These are phyloP conservation scores for Aspergillus costaricaensis DNA, from an alignment of 2,329 filamentous ascomycete species.

Conservation along the genomic window DNA sequence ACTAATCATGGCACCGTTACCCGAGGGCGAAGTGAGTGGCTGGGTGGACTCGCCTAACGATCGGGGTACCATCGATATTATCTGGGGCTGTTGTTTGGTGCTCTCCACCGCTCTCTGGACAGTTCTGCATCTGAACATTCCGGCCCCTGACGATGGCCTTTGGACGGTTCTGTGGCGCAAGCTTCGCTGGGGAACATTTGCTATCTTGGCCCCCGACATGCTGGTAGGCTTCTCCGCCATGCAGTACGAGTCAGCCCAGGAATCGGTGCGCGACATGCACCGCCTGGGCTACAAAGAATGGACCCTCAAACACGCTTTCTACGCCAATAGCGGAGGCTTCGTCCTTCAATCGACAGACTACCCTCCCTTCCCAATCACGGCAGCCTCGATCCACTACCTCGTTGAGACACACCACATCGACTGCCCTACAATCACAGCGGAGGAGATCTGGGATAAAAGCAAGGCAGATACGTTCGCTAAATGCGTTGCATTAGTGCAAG, in stretches of 20 bases:
- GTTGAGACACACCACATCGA: conserved; percentile 1
- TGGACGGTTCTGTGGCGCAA: neutral
- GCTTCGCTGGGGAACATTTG: conserved; percentile 5
- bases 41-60: conserved; percentile 2
- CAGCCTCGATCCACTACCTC: neutral
- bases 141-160: neutral
- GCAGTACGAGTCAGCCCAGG: conserved; percentile 7
- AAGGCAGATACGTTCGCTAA: conserved; percentile 4
- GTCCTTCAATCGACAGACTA: conserved; percentile 1
- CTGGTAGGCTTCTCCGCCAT: conserved; percentile 6
- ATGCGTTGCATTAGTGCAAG: conserved; percentile 4
- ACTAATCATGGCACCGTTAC: neutral
- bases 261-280: conserved; percentile 1
- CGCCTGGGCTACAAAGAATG: conserved; percentile 2
- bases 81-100: conserved; percentile 4
- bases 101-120: conserved; percentile 4
- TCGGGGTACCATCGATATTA: conserved; percentile 6
- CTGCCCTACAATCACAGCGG: conserved; percentile 1
- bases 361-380: conserved; percentile 1
- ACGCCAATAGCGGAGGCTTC: conserved; percentile 8
- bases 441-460: conserved; percentile 7
- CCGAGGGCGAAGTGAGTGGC: neutral
- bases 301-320: conserved; percentile 5
- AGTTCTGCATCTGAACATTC: conserved; percentile 7
- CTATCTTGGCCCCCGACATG: conserved; percentile 2